These are phyloP conservation scores for Xylariaceae sp. DNA, from an alignment of 2,329 filamentous ascomycete genomes.

Conservation along the genomic window DNA sequence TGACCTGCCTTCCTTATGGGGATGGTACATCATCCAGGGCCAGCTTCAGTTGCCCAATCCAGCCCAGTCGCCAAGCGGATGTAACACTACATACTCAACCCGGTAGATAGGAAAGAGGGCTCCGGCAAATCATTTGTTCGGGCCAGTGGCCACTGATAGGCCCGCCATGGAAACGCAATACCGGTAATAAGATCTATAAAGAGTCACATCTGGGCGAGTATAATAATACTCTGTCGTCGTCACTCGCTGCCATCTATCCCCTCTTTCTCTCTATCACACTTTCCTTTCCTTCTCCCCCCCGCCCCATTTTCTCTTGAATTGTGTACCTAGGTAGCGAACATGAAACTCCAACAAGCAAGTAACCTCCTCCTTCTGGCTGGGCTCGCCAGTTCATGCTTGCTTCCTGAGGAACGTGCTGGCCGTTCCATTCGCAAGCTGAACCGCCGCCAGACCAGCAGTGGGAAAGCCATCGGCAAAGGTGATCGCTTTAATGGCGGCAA, in stretches of 20 bases:
- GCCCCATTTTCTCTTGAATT: background rate
- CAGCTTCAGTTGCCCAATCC: slow-evolving; percentile 25
- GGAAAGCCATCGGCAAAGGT: slow-evolving; percentile 37
- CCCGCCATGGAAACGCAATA: background rate
- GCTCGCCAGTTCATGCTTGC: slow-evolving; percentile 29
- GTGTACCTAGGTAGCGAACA: slow-evolving; percentile 7
- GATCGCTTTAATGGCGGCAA: slow-evolving; percentile 50
- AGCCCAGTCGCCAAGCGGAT: slow-evolving; percentile 15
- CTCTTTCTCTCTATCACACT: background rate
- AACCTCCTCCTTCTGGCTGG: slow-evolving; percentile 21
- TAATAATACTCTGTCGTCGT: background rate
- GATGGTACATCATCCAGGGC: slow-evolving; percentile 15
- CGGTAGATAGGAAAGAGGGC: slow-evolving; percentile 2
- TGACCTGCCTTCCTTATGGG: slow-evolving; percentile 24
- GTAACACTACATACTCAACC: background rate
- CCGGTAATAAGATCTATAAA: slow-evolving; percentile 20
- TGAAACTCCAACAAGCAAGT: slow-evolving; percentile 24
- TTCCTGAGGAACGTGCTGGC: slow-evolving; percentile 31
- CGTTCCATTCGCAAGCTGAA: slow-evolving; percentile 19
- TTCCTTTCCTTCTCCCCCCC: background rate
- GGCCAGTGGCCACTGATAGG: background rate
- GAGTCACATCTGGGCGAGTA: background rate
- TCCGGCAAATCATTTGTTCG: background rate
- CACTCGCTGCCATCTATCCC: background rate
- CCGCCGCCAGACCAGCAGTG: slow-evolving; percentile 23